Percentiles rank a stretch among this genome's conserved stretches.
Conservation (phyloP, 2,329 filamentous ascomycete genomes). For the Botrytis squamosa region DNA sequence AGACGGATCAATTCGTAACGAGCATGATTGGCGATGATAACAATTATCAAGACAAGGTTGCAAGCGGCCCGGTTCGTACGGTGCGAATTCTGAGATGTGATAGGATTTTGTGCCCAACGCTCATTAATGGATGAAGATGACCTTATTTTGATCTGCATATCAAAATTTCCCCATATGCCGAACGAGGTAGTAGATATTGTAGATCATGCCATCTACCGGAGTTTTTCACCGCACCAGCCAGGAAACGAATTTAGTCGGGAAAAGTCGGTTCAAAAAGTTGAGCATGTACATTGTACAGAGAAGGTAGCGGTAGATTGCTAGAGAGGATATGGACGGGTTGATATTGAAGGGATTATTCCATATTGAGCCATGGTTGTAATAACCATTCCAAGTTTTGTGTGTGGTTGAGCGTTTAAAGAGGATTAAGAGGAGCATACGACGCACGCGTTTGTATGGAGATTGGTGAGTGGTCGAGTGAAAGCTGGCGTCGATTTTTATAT, state of each 20-base stretch:
- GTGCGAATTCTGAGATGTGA: conserved; percentile 1
- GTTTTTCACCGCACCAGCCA: background rate
- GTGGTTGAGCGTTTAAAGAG: background rate
- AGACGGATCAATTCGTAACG: background rate
- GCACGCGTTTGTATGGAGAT: background rate
- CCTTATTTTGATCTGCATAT: conserved; percentile 2
- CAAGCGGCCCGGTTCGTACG: conserved; percentile 8
- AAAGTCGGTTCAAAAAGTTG: background rate
- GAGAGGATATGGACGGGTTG: background rate
- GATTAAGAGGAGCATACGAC: background rate
- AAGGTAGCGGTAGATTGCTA: background rate
- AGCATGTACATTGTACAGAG: no score
- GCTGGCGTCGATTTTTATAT: background rate
- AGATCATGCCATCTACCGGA: conserved; percentile 8
- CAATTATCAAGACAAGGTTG: background rate
- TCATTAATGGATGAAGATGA: background rate
- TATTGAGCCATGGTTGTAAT: background rate
- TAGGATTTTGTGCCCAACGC: conserved; percentile 2
- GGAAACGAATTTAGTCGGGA: background rate
- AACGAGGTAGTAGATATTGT: background rate
- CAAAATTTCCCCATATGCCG: conserved; percentile 1
- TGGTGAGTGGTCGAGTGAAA: conserved; percentile 2
- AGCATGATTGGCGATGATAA: background rate
- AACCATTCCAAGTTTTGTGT: background rate
- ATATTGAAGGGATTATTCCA: background rate